Evolutionary conservation across 441 rosid species (phyloP), one percentile per base, ranked within the genome.

Genomic region (Biscutella laevigata): DNA sequence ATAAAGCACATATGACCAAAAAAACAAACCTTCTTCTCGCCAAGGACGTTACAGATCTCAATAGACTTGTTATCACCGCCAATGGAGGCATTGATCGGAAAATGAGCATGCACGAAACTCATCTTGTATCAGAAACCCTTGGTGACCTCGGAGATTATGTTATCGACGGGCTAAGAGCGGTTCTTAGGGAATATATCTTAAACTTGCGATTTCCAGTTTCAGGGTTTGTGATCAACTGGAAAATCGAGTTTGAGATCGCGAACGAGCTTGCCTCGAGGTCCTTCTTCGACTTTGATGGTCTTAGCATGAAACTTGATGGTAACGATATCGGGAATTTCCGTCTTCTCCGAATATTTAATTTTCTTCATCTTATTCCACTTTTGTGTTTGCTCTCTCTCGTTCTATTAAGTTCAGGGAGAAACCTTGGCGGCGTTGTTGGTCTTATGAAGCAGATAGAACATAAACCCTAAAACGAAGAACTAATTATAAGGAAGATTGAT

Each of bases 251-350:
- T 87, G 36, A 84, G 76, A 57, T 87, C 75, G 12, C 94, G 81
- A 22, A 17, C 61, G 29, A 87, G 90, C 60, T 77, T 87, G 8
- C 96, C 96, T 0, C 94, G 66, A 0, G 96, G 94, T 0, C 95
- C n/a, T n/a, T n/a, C 89, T 56, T 79, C 92, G 0, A 86, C 92
- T 46, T 77, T 87, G 14, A 86, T 81, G 12, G 83, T 15, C 62
- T 83, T 83, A 2, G 92, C 92, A 53, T 73, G 68, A 32, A 83
- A 70, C 53, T 83, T 86, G 71, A 86, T 77, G 62, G 53, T 54
- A 2, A 81, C 83, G 48, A 85, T 84, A 0, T 86, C 92, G 5
- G 95, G 95, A 28, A 86, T 81, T 52, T 83, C 88, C 95, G 83
- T 86, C 1, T 84, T 66, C 68, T 86, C 95, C 0, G 91, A 77